A percentile compares a stretch with the other conserved stretches of the same genome.
Conservation (phyloP, 2,329 filamentous ascomycete species). For the Niveomyces coronatus region DNA sequence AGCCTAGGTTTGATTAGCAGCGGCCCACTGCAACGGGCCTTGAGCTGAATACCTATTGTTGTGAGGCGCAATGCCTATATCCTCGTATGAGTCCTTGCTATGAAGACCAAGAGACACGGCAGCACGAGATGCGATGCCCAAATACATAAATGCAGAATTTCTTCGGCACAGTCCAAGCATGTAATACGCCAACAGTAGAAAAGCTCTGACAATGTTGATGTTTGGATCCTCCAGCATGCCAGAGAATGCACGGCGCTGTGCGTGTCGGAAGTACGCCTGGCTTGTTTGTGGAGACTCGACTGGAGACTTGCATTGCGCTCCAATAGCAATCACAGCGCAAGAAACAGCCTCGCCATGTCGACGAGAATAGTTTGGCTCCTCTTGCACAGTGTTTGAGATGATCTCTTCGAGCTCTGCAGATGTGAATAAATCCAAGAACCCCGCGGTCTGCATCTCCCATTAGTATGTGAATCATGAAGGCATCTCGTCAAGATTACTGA, state of each 20-base stretch:
- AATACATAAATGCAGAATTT: slow-evolving; percentile 53
- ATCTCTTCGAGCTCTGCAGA: background rate
- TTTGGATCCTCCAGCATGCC: slow-evolving; percentile 44
- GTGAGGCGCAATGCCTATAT: slow-evolving; percentile 12
- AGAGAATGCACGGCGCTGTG: slow-evolving; percentile 36
- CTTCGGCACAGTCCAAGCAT: slow-evolving; percentile 48
- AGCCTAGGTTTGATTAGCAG: slow-evolving; percentile 16
- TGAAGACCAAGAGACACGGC: slow-evolving; percentile 48
- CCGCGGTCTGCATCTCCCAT: slow-evolving; percentile 2
- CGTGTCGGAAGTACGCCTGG: slow-evolving; percentile 34
- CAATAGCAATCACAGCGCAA: slow-evolving; percentile 41
- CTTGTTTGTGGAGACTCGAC: slow-evolving; percentile 20
- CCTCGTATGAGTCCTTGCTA: slow-evolving; percentile 21
- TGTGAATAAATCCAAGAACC: slow-evolving; percentile 9
- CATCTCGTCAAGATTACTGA: background rate
- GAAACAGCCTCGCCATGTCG: slow-evolving; percentile 9
- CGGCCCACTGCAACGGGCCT: background rate
- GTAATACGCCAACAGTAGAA: slow-evolving; percentile 48
- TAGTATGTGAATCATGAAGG: background rate
- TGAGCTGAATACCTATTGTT: slow-evolving; percentile 14
- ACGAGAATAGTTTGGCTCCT: background rate
- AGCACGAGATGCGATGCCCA: slow-evolving; percentile 47
- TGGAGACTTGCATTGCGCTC: slow-evolving; percentile 33
- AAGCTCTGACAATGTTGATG: slow-evolving; percentile 39
- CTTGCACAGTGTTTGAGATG: slow-evolving; percentile 5